Conservation (phyloP, 108 stramenopile genomes). For the Epithemia pelagica region DNA sequence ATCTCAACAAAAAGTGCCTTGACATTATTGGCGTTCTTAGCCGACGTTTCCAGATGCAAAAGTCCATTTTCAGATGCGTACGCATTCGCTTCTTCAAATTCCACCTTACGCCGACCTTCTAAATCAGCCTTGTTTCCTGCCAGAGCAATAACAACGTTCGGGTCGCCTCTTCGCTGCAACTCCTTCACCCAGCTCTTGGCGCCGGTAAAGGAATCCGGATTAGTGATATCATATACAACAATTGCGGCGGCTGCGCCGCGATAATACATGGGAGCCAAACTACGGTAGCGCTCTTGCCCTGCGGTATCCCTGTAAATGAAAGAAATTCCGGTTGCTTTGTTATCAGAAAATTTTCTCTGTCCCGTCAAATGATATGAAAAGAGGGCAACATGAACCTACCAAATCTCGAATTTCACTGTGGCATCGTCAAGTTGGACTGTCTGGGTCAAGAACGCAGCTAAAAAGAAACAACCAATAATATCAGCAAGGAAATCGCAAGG, state of each 20-base stretch:
- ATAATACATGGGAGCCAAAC: conserved; percentile 95
- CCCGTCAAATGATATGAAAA: no score
- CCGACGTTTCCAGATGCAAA: conserved; percentile 92
- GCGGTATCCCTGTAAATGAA: conserved; percentile 75
- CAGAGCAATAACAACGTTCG: conserved; percentile 96
- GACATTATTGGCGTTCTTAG: conserved; percentile 95
- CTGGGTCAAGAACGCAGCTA: conserved; percentile 95
- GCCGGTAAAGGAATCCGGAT: conserved; percentile 93
- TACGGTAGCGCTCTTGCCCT: conserved; percentile 95
- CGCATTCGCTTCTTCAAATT: conserved; percentile 87
- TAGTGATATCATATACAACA: conserved; percentile 95
- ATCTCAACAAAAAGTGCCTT: conserved; percentile 82
- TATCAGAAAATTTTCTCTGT: no score
- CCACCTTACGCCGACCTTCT: conserved; percentile 78
- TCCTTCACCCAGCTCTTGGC: conserved; percentile 99
- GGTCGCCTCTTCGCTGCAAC: conserved; percentile 95
- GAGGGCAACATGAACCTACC: conserved; percentile 13
- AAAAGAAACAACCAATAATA: conserved; percentile 13
- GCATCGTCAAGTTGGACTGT: conserved; percentile 89
- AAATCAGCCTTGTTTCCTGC: conserved; percentile 96
- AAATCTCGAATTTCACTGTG: conserved; percentile 98
- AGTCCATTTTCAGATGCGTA: conserved; percentile 93
- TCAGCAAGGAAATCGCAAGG: neutral
- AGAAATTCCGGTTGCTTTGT: no score
- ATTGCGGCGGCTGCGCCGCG: conserved; percentile 54